Evolutionary conservation across 2,329 filamentous ascomycete species (phyloP).

Genomic region (Penicillium sp.): DNA sequence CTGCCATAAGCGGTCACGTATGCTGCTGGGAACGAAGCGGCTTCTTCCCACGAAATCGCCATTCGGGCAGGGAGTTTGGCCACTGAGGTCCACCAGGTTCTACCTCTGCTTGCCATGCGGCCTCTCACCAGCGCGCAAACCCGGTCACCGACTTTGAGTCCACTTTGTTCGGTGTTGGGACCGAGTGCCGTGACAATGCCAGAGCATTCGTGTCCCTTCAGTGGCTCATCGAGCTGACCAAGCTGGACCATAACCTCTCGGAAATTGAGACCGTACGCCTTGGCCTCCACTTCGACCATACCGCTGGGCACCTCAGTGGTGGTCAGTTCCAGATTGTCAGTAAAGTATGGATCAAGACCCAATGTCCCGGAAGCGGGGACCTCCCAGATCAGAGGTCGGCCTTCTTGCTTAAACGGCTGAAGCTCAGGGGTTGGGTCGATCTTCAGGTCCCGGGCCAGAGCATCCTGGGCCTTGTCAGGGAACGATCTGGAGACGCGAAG

Average conservation of each 20-base stretch:
- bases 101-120: background rate
- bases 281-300: background rate
- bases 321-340: too few relatives aligned
- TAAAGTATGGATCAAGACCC: too few relatives aligned
- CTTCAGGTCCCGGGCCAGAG: too few relatives aligned
- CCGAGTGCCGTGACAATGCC: slow-evolving; percentile 2
- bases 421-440: too few relatives aligned
- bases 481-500: too few relatives aligned
- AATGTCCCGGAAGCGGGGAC: too few relatives aligned
- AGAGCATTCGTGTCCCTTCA: background rate
- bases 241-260: slow-evolving; percentile 3
- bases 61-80: background rate
- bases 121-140: background rate
- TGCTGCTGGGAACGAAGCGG: slow-evolving; percentile 5
- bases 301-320: background rate
- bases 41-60: slow-evolving; percentile 3
- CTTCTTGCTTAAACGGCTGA: too few relatives aligned
- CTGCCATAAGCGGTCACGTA: slow-evolving; percentile 8
- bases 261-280: slow-evolving; percentile 2
- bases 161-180: background rate
- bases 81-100: too few relatives aligned
- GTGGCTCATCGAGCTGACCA: slow-evolving; percentile 1
- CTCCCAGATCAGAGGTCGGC: too few relatives aligned
- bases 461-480: too few relatives aligned
- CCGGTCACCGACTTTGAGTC: slow-evolving; percentile 1